These are phyloP conservation scores for Colletotrichum spinosum DNA, from an alignment of 2,329 filamentous ascomycete genomes.

Conservation along the genomic window DNA sequence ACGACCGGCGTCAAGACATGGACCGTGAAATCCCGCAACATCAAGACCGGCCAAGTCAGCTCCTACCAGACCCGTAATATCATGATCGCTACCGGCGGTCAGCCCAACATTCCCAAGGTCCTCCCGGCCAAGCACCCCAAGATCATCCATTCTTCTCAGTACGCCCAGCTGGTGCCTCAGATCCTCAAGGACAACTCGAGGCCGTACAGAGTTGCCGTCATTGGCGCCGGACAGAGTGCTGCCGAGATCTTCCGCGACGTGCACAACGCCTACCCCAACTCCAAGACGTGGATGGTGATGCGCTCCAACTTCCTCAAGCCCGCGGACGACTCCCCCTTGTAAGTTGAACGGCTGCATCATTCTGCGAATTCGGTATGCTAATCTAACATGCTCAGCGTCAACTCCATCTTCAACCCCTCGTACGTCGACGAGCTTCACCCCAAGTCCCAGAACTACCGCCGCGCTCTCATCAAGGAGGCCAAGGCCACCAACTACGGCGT, in stretches of 20 bases:
- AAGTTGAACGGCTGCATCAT: too few relatives aligned
- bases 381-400: slow-evolving; percentile 63
- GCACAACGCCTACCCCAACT: slow-evolving; percentile 83
- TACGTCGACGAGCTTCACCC: slow-evolving; percentile 82
- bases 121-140: slow-evolving; percentile 77
- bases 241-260: slow-evolving; percentile 96
- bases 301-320: slow-evolving; percentile 85
- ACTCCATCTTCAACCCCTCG: slow-evolving; percentile 91
- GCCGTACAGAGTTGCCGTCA: slow-evolving; percentile 81
- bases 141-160: slow-evolving; percentile 91
- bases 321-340: slow-evolving; percentile 93
- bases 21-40: slow-evolving; percentile 73
- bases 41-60: slow-evolving; percentile 64
- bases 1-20: slow-evolving; percentile 70
- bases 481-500: slow-evolving; percentile 95
- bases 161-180: slow-evolving; percentile 72
- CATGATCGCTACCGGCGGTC: slow-evolving; percentile 67
- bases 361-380: too few relatives aligned
- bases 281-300: slow-evolving; percentile 82
- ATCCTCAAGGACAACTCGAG: slow-evolving; percentile 67
- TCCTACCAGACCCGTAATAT: slow-evolving; percentile 73
- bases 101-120: slow-evolving; percentile 76
- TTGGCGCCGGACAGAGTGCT: slow-evolving; percentile 91
- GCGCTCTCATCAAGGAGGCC: slow-evolving; percentile 72
- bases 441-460: slow-evolving; percentile 72